These are phyloP conservation scores for Macrocybe gigantea DNA, from an alignment of 768 basidiomycete genomes.

Conservation along the genomic window DNA sequence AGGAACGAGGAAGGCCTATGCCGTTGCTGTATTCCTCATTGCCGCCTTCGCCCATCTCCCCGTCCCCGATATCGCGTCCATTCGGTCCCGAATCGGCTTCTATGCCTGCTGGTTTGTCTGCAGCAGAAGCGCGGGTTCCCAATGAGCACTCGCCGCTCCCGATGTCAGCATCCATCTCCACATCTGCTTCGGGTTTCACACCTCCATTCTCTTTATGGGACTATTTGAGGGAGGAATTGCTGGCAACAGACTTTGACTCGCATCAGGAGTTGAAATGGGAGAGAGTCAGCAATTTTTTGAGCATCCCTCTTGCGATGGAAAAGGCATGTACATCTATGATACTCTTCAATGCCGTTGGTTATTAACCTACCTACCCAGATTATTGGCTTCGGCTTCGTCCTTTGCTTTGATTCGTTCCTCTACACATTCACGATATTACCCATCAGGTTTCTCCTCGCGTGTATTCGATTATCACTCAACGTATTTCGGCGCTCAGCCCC, in stretches of 20 bases:
- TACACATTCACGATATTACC: constrained; percentile 98
- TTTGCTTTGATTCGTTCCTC: constrained; percentile 95
- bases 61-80: constrained; percentile 33
- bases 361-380: constrained; percentile 44
- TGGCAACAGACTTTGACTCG: constrained; percentile 91
- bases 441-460: constrained; percentile 72
- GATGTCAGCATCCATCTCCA: constrained; percentile 11
- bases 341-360: not conserved
- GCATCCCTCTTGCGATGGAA: constrained; percentile 88
- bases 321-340: constrained; percentile 49
- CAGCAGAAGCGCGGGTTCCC: not conserved
- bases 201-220: constrained; percentile 86
- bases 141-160: constrained; percentile 11
- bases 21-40: constrained; percentile 66
- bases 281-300: constrained; percentile 91
- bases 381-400: constrained; percentile 84
- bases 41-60: constrained; percentile 64
- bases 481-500: constrained; percentile 42
- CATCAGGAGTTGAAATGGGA: constrained; percentile 96
- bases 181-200: constrained; percentile 8
- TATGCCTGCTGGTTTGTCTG: constrained; percentile 18
- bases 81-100: constrained; percentile 26
- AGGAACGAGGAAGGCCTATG: constrained; percentile 13
- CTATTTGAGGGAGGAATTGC: constrained; percentile 80
- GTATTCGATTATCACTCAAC: constrained; percentile 48